Evolutionary conservation across 257 asterid species (phyloP).

Genomic region (Fraxinus anomala): DNA sequence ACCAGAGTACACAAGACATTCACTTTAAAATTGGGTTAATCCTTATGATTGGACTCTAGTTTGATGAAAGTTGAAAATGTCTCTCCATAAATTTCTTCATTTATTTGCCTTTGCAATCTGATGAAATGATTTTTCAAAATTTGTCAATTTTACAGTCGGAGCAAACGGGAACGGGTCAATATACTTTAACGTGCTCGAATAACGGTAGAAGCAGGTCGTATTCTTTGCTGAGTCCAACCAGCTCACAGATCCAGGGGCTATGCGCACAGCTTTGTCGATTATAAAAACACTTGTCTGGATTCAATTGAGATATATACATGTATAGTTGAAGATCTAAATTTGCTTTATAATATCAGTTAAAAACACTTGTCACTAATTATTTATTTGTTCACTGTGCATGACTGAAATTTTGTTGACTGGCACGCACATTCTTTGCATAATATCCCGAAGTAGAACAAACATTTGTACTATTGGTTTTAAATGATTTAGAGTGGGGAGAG

Average conservation of each 20-base stretch:
- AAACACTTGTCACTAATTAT: not conserved
- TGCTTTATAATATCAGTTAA: not conserved
- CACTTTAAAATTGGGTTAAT: no score
- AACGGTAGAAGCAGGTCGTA: constrained; percentile 54
- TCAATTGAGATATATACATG: not conserved
- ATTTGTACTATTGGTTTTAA: not conserved
- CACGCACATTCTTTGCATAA: not conserved
- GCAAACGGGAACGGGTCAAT: constrained; percentile 57
- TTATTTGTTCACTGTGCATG: not conserved
- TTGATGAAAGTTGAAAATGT: not conserved
- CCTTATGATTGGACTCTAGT: not conserved
- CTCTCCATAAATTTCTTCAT: not conserved
- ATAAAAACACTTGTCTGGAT: not conserved
- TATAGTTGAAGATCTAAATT: not conserved
- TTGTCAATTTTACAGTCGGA: constrained; percentile 56
- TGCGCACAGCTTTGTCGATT: constrained; percentile 80
- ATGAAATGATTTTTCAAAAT: not conserved
- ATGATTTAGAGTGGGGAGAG: not conserved
- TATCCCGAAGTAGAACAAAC: not conserved
- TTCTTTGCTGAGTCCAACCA: constrained; percentile 44
- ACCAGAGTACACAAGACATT: no score
- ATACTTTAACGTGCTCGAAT: constrained; percentile 70
- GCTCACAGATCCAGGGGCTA: constrained; percentile 67
- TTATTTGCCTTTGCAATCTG: not conserved
- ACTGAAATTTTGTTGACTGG: not conserved